Conservation (phyloP, 176 grass and related monocot species). For the Aegilops longissima region DNA sequence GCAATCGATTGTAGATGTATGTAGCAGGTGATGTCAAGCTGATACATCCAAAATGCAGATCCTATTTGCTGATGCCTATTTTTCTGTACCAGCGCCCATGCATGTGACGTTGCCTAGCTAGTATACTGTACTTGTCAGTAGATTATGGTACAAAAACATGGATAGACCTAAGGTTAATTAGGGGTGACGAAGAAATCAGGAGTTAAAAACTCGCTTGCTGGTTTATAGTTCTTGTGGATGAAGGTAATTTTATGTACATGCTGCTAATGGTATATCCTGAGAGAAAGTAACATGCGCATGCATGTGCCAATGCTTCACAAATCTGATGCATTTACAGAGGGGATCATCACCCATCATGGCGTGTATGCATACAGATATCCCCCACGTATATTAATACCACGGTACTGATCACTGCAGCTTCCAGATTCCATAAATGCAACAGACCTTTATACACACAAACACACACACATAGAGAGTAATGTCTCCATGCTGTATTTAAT, state of each 20-base stretch:
- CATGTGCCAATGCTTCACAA: conserved; percentile 7
- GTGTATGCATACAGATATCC: conserved; percentile 15
- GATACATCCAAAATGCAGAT: not conserved
- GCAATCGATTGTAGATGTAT: not conserved
- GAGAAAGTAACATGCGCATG: not conserved
- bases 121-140: not conserved
- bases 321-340: conserved; percentile 15
- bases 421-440: conserved; percentile 28
- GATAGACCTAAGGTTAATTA: not conserved
- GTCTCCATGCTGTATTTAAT: not conserved
- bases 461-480: not conserved
- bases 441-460: conserved; percentile 6
- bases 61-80: not conserved
- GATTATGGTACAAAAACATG: not conserved
- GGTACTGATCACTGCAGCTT: conserved; percentile 36
- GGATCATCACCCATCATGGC: not conserved
- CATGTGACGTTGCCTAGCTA: not conserved
- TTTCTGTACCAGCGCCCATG: not conserved
- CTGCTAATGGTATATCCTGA: not conserved
- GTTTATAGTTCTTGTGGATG: not conserved
- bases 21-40: not conserved
- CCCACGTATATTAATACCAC: conserved; percentile 28
- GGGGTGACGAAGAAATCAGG: not conserved
- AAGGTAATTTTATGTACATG: not conserved
- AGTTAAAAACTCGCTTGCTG: not conserved